phyloP scores from a whole-genome alignment of 176 grass and related monocot species.

The Microstegium vimineum region DNA sequence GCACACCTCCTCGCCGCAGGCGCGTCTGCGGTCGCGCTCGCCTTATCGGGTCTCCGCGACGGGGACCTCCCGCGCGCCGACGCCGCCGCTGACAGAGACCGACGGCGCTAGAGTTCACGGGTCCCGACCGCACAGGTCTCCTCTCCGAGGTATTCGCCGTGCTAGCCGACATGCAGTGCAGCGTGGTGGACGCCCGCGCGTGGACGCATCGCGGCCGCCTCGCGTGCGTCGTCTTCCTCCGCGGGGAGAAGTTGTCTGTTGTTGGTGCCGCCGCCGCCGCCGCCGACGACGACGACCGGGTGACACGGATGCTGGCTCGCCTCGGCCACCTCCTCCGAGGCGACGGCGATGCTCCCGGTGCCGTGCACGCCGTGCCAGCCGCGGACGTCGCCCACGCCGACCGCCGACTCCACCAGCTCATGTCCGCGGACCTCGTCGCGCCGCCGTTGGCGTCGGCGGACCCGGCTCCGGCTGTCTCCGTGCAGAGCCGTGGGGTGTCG shows the following conservation, averaged over 20 bases:
- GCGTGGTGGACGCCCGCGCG: conserved; percentile 60
- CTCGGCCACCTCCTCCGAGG: conserved; percentile 62
- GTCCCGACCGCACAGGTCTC: conserved; percentile 68
- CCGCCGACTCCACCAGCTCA: conserved; percentile 90
- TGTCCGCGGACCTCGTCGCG: conserved; percentile 46
- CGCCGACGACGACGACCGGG: not conserved
- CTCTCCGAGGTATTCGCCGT: conserved; percentile 95
- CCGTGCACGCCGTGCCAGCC: conserved; percentile 27
- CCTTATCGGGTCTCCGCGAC: no score
- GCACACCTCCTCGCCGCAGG: no score
- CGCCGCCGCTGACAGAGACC: conserved; percentile 27
- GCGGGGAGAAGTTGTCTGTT: conserved; percentile 1
- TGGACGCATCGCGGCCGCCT: conserved; percentile 82
- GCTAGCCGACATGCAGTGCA: conserved; percentile 60
- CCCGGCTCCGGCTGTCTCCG: no score
- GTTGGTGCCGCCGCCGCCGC: no score
- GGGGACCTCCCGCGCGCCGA: no score
- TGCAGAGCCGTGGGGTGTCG: no score
- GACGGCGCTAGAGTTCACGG: conserved; percentile 64
- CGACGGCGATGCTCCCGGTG: conserved; percentile 18
- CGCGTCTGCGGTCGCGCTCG: no score
- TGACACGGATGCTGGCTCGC: conserved; percentile 47
- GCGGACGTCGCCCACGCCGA: conserved; percentile 46
- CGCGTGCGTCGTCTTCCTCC: conserved; percentile 60
- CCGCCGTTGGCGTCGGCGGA: not conserved